Evolutionary conservation across 345 rosid genomes (phyloP).

Genomic region (Raphanus sativus): DNA sequence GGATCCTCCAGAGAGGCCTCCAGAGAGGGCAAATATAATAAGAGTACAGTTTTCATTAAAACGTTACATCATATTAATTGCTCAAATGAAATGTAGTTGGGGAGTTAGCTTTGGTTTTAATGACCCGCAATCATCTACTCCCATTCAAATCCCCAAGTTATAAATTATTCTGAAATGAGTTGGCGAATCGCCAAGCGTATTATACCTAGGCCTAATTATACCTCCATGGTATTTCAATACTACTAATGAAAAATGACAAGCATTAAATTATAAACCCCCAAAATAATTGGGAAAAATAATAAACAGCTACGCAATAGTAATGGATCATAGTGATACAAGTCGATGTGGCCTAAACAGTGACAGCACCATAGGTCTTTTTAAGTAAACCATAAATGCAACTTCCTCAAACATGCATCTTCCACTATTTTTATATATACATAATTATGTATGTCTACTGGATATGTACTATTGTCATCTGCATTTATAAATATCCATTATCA

Average conservation of each 20-base stretch:
- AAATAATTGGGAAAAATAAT: neutral
- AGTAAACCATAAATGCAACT: slow-evolving; percentile 25
- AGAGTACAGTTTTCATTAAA: neutral
- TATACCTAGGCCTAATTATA: no score
- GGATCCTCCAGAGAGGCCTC: no score
- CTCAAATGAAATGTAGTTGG: slow-evolving; percentile 35
- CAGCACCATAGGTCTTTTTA: slow-evolving; percentile 26
- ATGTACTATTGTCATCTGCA: neutral
- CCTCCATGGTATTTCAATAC: neutral
- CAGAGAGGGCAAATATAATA: neutral
- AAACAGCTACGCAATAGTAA: slow-evolving; percentile 8
- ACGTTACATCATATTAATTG: slow-evolving; percentile 13
- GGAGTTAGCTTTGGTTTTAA: slow-evolving; percentile 24
- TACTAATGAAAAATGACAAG: neutral
- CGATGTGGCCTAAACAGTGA: slow-evolving; percentile 25
- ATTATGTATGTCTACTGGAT: neutral
- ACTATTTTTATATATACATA: neutral
- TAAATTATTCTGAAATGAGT: neutral
- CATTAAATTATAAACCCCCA: slow-evolving; percentile 13
- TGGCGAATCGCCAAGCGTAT: slow-evolving; percentile 28
- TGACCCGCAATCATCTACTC: slow-evolving; percentile 16
- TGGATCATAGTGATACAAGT: slow-evolving; percentile 7
- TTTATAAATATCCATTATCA: neutral
- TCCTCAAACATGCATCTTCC: slow-evolving; percentile 15
- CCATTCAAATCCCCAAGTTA: slow-evolving; percentile 7